Base-by-base conservation (phyloP, 2,329 filamentous ascomycete species). In the Aspergillus hortae region DNA sequence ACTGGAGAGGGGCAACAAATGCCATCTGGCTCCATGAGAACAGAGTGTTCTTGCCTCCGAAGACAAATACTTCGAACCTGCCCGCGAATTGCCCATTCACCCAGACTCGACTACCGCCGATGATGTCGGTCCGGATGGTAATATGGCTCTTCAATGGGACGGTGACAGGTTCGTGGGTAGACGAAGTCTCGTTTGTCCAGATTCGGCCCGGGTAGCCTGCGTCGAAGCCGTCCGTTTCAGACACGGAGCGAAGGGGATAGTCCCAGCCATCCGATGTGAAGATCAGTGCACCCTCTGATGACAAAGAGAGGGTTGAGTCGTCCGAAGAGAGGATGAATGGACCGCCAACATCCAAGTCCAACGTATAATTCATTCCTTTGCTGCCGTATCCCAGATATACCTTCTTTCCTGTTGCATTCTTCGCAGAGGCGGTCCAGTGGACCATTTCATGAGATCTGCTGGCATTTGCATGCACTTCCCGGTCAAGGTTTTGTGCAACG, bases 21-120 rank as follows among this genome's bases (percentile, higher is more conserved):
- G 79, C 78, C 79, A 82, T 82, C 61, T 80, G 79, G 54, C 74
- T 80, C 80, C 79, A 82, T 30, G 77, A 80, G 44, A 80, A 77
- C 44, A 74, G 52, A 6, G 69, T 74, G 51, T 82, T 82, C 30
- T 69, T 70, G 2, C 80, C 80, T 0, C 79, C 79, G 56, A 73
- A 82, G 1, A 82, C 74, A 53, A 79, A 80, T 0, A 81, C 79
- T 55, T 82, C 79, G 48, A 81, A 82, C 9, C 80, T 63, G 0
- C 80, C 80, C 1, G 56, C 69, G 44, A 81, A 80, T 0, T 56
- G 44, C 6, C 68, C 74, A 51, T 79, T 60, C 0, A 80, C 56
- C 76, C 77, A 82, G 0, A 76, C 77, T 1, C 78, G 66, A 48
- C 72, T 79, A 0, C 80, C 79, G 12, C 75, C 72, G 6, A 74